Conservation (phyloP, 2,329 filamentous ascomycete species). For the Hymenotorrendiella dingleyae region DNA sequence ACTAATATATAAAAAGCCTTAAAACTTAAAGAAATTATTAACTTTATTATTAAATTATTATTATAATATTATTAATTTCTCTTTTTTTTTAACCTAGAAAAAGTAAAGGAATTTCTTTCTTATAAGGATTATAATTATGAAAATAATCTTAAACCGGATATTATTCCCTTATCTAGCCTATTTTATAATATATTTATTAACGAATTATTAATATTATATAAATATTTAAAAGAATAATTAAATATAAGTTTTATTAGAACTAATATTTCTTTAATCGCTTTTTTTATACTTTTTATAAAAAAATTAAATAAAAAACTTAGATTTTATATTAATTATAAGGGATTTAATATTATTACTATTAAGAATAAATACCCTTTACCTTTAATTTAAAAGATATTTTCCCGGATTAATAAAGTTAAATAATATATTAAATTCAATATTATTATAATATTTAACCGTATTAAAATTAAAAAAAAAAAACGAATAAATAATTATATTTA, state of each 20-base stretch:
- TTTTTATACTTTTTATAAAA: constrained; percentile 11
- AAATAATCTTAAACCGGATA: not conserved
- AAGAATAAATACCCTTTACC: constrained; percentile 6
- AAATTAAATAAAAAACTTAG: constrained; percentile 13
- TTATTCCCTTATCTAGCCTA: not conserved
- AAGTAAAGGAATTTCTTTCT: not conserved
- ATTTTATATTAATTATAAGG: constrained; percentile 9
- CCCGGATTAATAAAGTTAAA: not conserved
- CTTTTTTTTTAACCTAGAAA: not conserved
- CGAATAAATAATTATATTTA: constrained; percentile 17
- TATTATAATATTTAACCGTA: constrained; percentile 5
- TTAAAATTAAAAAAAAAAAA: constrained; percentile 12
- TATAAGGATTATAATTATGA: not conserved
- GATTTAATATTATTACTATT: constrained; percentile 5
- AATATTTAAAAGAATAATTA: constrained; percentile 5
- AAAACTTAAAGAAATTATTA: not conserved
- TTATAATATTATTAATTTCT: not conserved
- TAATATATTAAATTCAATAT: constrained; percentile 12
- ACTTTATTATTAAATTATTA: not conserved
- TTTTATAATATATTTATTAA: too few relatives aligned
- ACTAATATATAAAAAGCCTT: not conserved
- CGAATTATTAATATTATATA: not conserved
- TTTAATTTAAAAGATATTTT: constrained; percentile 1
- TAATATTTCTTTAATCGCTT: not conserved
- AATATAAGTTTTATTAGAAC: constrained; percentile 8